Percentiles rank a stretch among this genome's conserved stretches.
Evolutionary conservation across 139 green algal genomes (phyloP).

Genomic region (Closterium sp.): DNA sequence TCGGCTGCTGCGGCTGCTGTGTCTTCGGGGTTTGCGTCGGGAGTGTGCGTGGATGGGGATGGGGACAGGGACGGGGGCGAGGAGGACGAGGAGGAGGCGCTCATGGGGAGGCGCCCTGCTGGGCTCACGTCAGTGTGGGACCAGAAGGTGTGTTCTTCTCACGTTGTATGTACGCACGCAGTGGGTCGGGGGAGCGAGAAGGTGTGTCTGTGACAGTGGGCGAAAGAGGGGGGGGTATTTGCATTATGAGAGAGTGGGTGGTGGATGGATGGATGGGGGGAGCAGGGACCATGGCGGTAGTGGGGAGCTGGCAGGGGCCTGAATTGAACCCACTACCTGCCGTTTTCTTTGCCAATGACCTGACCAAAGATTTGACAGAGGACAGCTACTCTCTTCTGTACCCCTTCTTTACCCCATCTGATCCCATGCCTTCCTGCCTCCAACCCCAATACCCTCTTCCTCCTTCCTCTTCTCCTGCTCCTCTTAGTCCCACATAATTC

Average conservation of each 20-base stretch:
- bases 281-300: too few species aligned
- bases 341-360: too few species aligned
- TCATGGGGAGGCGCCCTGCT: background rate
- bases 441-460: too few species aligned
- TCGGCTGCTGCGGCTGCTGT: background rate
- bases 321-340: too few species aligned
- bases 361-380: too few species aligned
- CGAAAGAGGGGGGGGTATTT: background rate
- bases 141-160: background rate
- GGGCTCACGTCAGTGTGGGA: conserved; percentile 7
- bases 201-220: background rate
- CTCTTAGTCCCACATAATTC: too few species aligned
- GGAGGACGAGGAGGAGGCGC: background rate
- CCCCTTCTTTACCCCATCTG: too few species aligned
- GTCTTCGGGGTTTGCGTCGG: background rate
- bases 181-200: background rate
- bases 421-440: too few species aligned
- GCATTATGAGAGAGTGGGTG: background rate
- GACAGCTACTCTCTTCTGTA: too few species aligned
- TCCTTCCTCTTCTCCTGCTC: too few species aligned
- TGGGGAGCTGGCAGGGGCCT: too few species aligned
- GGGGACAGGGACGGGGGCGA: background rate
- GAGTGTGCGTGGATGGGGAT: background rate
- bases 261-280: background rate
- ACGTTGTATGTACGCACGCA: too few species aligned